Evolutionary conservation across 805 yeast species (phyloP).

Genomic region (Lipomyces kockii): DNA sequence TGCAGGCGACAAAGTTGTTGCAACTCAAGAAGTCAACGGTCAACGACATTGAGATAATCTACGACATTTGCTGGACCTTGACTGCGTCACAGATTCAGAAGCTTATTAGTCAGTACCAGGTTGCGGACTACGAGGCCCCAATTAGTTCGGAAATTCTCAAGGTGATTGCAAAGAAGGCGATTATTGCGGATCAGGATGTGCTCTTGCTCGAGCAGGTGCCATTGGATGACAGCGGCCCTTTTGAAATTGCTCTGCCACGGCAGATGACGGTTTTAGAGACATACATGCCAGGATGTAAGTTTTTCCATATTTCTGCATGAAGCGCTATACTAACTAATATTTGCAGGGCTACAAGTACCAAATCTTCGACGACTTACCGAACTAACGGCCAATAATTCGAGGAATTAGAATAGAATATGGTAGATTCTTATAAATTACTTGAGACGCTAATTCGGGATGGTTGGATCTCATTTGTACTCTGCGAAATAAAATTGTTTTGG

Average conservation of each 20-base stretch:
- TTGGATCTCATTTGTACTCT: neutral
- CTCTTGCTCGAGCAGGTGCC: slow-evolving; percentile 50
- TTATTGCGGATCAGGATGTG: slow-evolving; percentile 52
- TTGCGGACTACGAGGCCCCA: slow-evolving; percentile 94
- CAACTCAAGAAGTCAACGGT: slow-evolving; percentile 89
- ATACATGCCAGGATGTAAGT: slow-evolving; percentile 85
- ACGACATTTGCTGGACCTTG: slow-evolving; percentile 92
- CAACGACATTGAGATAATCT: slow-evolving; percentile 87
- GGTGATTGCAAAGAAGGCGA: slow-evolving; percentile 62
- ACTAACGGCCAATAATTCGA: slow-evolving; percentile 45
- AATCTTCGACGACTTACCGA: slow-evolving; percentile 86
- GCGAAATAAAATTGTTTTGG: neutral
- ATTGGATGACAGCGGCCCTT: slow-evolving; percentile 49
- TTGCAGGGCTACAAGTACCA: slow-evolving; percentile 68
- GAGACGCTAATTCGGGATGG: neutral
- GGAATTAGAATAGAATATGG: neutral
- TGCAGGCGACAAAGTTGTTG: slow-evolving; percentile 90
- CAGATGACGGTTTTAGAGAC: slow-evolving; percentile 69
- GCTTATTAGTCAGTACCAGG: slow-evolving; percentile 82
- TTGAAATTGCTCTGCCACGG: slow-evolving; percentile 53
- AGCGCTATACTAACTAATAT: neutral
- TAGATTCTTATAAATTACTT: neutral
- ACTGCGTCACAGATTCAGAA: slow-evolving; percentile 96
- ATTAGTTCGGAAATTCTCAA: slow-evolving; percentile 79
- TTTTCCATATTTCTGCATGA: neutral